These are phyloP conservation scores for Antrodiella citrinella DNA, from an alignment of 768 basidiomycete genomes.

Conservation along the genomic window DNA sequence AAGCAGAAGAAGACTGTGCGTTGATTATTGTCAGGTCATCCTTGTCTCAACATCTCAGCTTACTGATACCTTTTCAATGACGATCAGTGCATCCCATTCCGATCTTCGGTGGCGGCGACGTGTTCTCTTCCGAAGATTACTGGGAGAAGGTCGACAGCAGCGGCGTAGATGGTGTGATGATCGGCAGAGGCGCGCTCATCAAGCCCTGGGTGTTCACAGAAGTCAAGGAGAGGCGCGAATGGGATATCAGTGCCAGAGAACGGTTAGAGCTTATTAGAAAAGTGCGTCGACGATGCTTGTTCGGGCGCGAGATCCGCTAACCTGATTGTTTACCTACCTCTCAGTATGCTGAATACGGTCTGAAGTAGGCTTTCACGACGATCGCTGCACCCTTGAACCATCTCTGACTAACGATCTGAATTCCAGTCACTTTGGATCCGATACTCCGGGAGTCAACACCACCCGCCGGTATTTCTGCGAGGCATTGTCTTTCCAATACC, in stretches of 20 bases:
- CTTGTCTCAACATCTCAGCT: slow-evolving; percentile 3
- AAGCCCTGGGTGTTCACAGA: slow-evolving; percentile 98
- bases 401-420: neutral
- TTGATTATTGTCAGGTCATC: slow-evolving; percentile 10
- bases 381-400: neutral
- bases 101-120: slow-evolving; percentile 95
- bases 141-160: slow-evolving; percentile 67
- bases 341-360: slow-evolving; percentile 81
- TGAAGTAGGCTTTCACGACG: slow-evolving; percentile 47
- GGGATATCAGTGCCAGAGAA: slow-evolving; percentile 87
- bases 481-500: slow-evolving; percentile 91
- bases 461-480: slow-evolving; percentile 93
- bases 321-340: neutral
- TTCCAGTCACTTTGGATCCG: slow-evolving; percentile 74
- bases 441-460: slow-evolving; percentile 84
- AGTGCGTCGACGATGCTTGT: slow-evolving; percentile 32
- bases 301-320: neutral
- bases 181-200: slow-evolving; percentile 89
- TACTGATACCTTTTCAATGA: neutral
- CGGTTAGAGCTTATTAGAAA: slow-evolving; percentile 71
- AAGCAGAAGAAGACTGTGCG: slow-evolving; percentile 66
- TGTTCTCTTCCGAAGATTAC: slow-evolving; percentile 82
- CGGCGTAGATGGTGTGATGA: slow-evolving; percentile 93
- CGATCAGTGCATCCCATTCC: slow-evolving; percentile 71
- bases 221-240: slow-evolving; percentile 84